Evolutionary conservation across 1,284 basidiomycete species (phyloP), one percentile per base, ranked within the genome.

Genomic region (Malassezia equina): DNA sequence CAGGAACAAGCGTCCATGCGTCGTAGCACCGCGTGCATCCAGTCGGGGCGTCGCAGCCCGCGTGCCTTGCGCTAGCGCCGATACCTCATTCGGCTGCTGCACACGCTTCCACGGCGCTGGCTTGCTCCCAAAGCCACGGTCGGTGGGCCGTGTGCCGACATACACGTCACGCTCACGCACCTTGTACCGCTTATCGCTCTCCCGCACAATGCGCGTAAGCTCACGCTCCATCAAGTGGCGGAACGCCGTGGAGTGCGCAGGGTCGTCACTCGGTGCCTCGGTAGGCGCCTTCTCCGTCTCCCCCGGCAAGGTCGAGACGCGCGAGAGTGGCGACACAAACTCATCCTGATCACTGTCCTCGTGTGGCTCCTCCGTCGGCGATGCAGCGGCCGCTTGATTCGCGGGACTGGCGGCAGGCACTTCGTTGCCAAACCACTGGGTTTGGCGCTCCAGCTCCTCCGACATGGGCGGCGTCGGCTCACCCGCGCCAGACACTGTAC

Each of bases 1-100:
- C 51, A 98, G 88, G 69, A 96, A 98, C 24, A 95, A 85, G 67
- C 93, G 94, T 43, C 89, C 90, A 55, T 86, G 94, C 88, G 75
- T 94, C 40, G 27, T 32, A 25, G 33, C 8, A 19, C 31, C 45
- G 11, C 34, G 12, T 19, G 47, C 17, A 6, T 55, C 36, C n/a
- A 29, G 23, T 4, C 32, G 13, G 7, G 39, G 29, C 29, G 43
- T 34, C 48, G 48, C 23, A 15, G 48, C 29, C 13, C 25, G 41
- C n/a, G 41, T n/a, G 15, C n/a, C 19, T 11, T 28, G 32, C 23
- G 39, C 25, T 24, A 47, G 24, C 29, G 49, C 44, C 17, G 39
- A 88, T 85, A 95, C 90, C 71, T 96, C 90, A 7, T 88, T 91
- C 4, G 90, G 89, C 24, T 90, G 78, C 55, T 88, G 81, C 39